Base-by-base conservation (phyloP, 2,329 filamentous ascomycete species). In the Colletotrichum limetticola region DNA sequence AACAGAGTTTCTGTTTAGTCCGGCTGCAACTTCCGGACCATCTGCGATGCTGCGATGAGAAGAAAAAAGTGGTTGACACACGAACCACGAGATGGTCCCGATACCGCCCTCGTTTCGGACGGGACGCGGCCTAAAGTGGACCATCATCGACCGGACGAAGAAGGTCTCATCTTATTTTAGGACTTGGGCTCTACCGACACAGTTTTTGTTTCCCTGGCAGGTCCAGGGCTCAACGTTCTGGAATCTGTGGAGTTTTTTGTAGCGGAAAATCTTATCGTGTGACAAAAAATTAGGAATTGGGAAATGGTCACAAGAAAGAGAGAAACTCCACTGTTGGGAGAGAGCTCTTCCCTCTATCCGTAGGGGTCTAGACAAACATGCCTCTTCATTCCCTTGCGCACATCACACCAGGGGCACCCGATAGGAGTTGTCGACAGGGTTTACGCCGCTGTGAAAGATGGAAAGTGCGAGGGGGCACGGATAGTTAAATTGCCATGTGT, bases 101-200 rank as follows among this genome's bases (percentile, higher is more conserved):
- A 66, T 72, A 65, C 55, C 35, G 24, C 42, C 22, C 22, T 24
- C 53, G 70, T 72, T 72, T 70, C 70, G 66, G 52, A 53, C 62
- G 24, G 60, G 26, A 53, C 35, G 55, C 46, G 66, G 56, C 56
- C 60, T 57, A 12, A 52, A 19, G 28, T 19, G 42, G 59, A 14
- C 16, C 37, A 28, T 6, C 14, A 55, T 7, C 30, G 24, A 57
- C 53, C 32, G 26, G 63, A 62, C 56, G 35, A 67, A 24, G 24
- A 7, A 28, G 28, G 68, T 71, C 64, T 67, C 63, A 68, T 62
- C 49, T 68, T 62, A 62, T 62, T 62, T 62, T 58, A 24, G 57
- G 57, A 28, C 16, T 22, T 6, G 26, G 19, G 14, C 30, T 28
- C 11, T 46, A 22, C 28, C 32, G 32, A 35, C 32, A 35, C 32